Base-by-base conservation (phyloP, 805 yeast genomes). In the Metschnikowia gelsemii region DNA sequence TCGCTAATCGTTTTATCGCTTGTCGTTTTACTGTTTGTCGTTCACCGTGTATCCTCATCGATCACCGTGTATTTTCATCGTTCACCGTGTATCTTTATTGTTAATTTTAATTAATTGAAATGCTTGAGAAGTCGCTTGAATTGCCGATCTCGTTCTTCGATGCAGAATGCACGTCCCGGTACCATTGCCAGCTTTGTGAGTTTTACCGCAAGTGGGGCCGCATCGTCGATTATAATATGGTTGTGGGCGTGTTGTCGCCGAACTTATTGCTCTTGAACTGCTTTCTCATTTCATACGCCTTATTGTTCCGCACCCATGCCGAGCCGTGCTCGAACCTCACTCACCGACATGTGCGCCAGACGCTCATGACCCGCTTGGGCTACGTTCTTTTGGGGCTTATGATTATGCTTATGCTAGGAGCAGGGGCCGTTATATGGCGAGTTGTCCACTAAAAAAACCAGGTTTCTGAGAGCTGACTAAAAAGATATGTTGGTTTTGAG, bases 141-240 rank as follows among this genome's bases (percentile, higher is more conserved):
- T 41, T 41, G 36, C 44, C 44, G 2, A 30, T 41, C 18, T 35
- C 44, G 32, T 41, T 41, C 16, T 41, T 41, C 29, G 40, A 35
- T 16, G 37, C 44, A 14, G 40, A 41, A 8, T n/a, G 40, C 28
- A 26, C 40, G 11, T 19, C 33, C 27, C 33, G 35, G 17, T 41
- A 41, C 32, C 35, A 32, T 36, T 47, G 50, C 39, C 25, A 31
- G 32, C 37, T 36, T 31, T 47, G 50, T 25, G 40, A 36, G 27
- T 44, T 37, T 27, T 23, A 33, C 34, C 26, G 38, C 31, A 31
- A 20, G 9, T 47, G 49, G 47, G 36, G 38, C 31, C 29, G 32
- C 6, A 43, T 48, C 13, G 29, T 48, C 33, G 32, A 38, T 31
- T 49, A 49, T 43, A 49, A 49, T 22, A 32, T 49, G 40, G 39